Evolutionary conservation across 441 rosid species (phyloP).

Genomic region (Viola pubescens): DNA sequence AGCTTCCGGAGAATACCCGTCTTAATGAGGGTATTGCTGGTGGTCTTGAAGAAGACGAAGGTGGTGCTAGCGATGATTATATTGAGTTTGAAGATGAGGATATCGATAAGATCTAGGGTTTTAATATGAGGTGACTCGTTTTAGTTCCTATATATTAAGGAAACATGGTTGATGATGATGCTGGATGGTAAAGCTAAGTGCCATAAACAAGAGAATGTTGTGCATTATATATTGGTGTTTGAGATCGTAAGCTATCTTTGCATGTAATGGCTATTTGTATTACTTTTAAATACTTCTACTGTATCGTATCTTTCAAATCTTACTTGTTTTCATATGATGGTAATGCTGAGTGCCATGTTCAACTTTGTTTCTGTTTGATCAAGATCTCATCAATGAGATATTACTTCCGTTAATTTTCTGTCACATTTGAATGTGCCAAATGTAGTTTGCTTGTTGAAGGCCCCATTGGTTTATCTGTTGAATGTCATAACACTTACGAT

Average conservation of each 20-base stretch:
- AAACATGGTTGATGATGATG: slow-evolving; percentile 16
- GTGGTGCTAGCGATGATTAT: slow-evolving; percentile 51
- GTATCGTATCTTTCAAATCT: neutral
- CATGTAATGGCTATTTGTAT: slow-evolving; percentile 15
- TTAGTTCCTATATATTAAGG: slow-evolving; percentile 16
- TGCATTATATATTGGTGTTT: slow-evolving; percentile 14
- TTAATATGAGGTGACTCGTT: neutral
- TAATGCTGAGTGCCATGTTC: neutral
- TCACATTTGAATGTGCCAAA: too few species aligned
- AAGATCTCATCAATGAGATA: too few species aligned
- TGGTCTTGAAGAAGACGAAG: slow-evolving; percentile 73
- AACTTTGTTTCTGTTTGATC: neutral
- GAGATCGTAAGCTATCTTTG: slow-evolving; percentile 16
- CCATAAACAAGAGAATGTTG: slow-evolving; percentile 5
- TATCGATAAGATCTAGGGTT: slow-evolving; percentile 61
- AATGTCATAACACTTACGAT: too few species aligned
- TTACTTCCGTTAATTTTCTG: too few species aligned
- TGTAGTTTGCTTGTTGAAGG: too few species aligned
- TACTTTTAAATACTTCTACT: slow-evolving; percentile 1
- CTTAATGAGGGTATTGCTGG: slow-evolving; percentile 75
- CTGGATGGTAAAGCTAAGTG: slow-evolving; percentile 14
- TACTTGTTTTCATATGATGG: neutral
- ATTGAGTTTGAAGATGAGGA: slow-evolving; percentile 77
- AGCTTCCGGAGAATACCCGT: slow-evolving; percentile 66
- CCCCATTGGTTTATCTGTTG: too few species aligned